Evolutionary conservation across 306 rosid genomes (phyloP).

Genomic region (Carpinus viminea): DNA sequence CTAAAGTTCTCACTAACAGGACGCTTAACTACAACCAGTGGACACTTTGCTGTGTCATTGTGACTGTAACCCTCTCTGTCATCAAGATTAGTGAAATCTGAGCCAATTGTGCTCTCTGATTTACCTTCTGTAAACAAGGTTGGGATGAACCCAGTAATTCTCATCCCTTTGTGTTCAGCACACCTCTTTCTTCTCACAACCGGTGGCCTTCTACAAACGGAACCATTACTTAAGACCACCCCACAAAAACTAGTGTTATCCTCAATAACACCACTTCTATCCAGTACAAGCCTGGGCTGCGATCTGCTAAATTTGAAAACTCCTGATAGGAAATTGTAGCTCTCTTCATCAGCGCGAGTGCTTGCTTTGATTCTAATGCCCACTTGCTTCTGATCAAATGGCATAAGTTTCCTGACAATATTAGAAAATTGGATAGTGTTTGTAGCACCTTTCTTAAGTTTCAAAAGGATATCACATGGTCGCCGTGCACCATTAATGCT

Average conservation of each 20-base stretch:
- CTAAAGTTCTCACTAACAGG: slow-evolving; percentile 27
- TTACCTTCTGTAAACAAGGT: slow-evolving; percentile 5
- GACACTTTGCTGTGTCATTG: slow-evolving; percentile 28
- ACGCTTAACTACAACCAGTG: slow-evolving; percentile 12
- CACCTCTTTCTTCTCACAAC: slow-evolving; percentile 75
- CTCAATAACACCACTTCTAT: slow-evolving; percentile 24
- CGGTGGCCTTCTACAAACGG: slow-evolving; percentile 62
- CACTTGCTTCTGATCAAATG: slow-evolving; percentile 58
- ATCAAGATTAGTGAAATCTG: slow-evolving; percentile 9
- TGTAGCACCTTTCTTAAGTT: slow-evolving; percentile 51
- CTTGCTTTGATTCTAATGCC: slow-evolving; percentile 66
- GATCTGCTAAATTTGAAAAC: slow-evolving; percentile 68
- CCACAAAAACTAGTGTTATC: slow-evolving; percentile 57
- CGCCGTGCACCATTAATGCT: slow-evolving; percentile 55
- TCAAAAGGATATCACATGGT: slow-evolving; percentile 58
- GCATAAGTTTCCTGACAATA: slow-evolving; percentile 45
- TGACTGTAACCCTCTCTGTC: slow-evolving; percentile 17
- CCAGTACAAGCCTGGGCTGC: slow-evolving; percentile 50
- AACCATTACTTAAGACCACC: slow-evolving; percentile 48
- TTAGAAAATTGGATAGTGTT: slow-evolving; percentile 36
- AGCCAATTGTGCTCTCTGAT: slow-evolving; percentile 19
- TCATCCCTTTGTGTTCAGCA: slow-evolving; percentile 79
- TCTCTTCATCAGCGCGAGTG: slow-evolving; percentile 37
- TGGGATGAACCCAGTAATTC: slow-evolving; percentile 25
- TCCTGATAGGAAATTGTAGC: slow-evolving; percentile 44